Evolutionary conservation across 768 basidiomycete genomes (phyloP).

Genomic region (Polyporus arcularius): DNA sequence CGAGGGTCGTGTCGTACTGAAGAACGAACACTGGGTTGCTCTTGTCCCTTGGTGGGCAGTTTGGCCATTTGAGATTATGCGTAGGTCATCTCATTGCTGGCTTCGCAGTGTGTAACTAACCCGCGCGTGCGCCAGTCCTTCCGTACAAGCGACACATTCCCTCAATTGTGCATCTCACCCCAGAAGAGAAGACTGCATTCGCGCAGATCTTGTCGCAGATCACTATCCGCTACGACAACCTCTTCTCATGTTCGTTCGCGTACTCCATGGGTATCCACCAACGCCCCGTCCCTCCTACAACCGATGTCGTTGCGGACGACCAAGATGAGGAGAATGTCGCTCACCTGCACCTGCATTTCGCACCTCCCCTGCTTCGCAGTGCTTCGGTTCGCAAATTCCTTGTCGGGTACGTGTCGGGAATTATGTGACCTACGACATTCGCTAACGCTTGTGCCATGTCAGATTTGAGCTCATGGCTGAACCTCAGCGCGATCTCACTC

Average conservation of each 20-base stretch:
- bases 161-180: slow-evolving; percentile 60
- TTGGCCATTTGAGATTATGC: slow-evolving; percentile 88
- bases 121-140: slow-evolving; percentile 49
- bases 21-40: slow-evolving; percentile 78
- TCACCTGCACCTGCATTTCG: slow-evolving; percentile 86
- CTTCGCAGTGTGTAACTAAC: not conserved
- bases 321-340: slow-evolving; percentile 54
- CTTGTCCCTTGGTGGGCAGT: slow-evolving; percentile 95
- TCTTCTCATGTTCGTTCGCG: slow-evolving; percentile 85
- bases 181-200: slow-evolving; percentile 61
- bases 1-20: slow-evolving; percentile 63
- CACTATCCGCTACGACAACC: slow-evolving; percentile 72
- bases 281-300: slow-evolving; percentile 55
- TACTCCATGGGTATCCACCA: slow-evolving; percentile 97
- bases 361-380: slow-evolving; percentile 81
- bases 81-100: slow-evolving; percentile 35
- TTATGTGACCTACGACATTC: slow-evolving; percentile 3
- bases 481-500: slow-evolving; percentile 85
- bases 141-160: slow-evolving; percentile 80
- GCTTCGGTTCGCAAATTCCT: slow-evolving; percentile 86
- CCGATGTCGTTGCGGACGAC: slow-evolving; percentile 26
- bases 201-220: slow-evolving; percentile 67
- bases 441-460: not conserved
- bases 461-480: slow-evolving; percentile 93
- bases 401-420: slow-evolving; percentile 63